Base-by-base conservation (phyloP, 192 early-diverging fungal species). In the Funneliformis geosporum region DNA sequence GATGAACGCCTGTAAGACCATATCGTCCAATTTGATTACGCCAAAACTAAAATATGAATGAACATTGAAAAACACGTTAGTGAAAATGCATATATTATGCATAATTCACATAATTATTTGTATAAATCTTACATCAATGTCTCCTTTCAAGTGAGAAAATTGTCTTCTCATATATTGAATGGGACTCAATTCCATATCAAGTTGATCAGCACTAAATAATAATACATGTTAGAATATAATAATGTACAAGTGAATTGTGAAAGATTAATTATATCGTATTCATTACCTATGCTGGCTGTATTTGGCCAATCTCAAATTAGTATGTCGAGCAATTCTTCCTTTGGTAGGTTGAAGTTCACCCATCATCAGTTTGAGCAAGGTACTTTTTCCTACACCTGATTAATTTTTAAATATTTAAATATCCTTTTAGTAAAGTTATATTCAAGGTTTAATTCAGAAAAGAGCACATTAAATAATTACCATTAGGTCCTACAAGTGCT, bases 311-410 rank as follows among this genome's bases (percentile, higher is more conserved):
- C 97, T 99, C 65, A 99, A 89, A 82, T 93, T 87, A 64, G 93
- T 94, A 87, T 99, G 97, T 47, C 94, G 92, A 77, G 92, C 87
- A 81, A 99, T 92, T 81, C 93, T 92, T 65, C 98, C 98, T 70
- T 83, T 82, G 18, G 93, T 96, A 27, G 97, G 90, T 59, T 89
- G 88, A 33, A 99, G 90, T 78, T 95, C 93, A 67, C 94, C 93
- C 59, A 90, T 90, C 96, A 99, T 98, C 70, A 99, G 87, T 90
- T 99, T 99, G 74, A 99, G 90, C 75, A 99, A 90, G 3, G 98
- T 99, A 77, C 95, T 97, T 59, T 79, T 67, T 5, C 96, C 95
- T 38, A 92, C 94, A 87, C 95, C 96, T 66, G 21, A 55, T 55
- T 55, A 55, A 66, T 8, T 11, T 21, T 69, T 10, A 69, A 69